Percentiles rank a stretch among this genome's conserved stretches.
These are phyloP conservation scores for Fraxinus platypoda DNA, from an alignment of 305 asterid genomes.

Conservation along the genomic window DNA sequence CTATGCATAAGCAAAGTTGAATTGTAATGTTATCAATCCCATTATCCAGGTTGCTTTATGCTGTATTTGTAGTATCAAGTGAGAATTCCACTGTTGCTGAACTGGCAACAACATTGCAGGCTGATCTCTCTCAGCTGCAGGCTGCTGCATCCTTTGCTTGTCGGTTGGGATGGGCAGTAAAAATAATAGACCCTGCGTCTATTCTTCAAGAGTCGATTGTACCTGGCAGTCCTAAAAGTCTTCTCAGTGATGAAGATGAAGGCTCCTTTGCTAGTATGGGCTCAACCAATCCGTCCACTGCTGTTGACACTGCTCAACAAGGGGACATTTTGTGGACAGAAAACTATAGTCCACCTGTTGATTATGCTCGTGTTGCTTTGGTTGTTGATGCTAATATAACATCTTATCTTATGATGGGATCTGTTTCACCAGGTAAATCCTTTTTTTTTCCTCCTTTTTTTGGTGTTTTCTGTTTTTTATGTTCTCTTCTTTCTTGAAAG, in stretches of 20 bases:
- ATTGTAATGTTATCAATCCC: slow-evolving; percentile 28
- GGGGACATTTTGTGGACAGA: slow-evolving; percentile 79
- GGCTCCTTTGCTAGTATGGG: slow-evolving; percentile 54
- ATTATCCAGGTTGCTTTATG: slow-evolving; percentile 89
- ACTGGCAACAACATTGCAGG: slow-evolving; percentile 89
- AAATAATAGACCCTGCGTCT: slow-evolving; percentile 89
- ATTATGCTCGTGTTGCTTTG: slow-evolving; percentile 90
- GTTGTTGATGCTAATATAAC: slow-evolving; percentile 99
- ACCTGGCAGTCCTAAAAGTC: slow-evolving; percentile 66
- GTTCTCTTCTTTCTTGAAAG: slow-evolving; percentile 3
- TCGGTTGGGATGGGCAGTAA: slow-evolving; percentile 98
- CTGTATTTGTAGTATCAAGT: slow-evolving; percentile 97
- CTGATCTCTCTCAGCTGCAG: slow-evolving; percentile 94
- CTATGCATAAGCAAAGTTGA: slow-evolving; percentile 22
- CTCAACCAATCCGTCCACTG: slow-evolving; percentile 52
- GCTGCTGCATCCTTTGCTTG: slow-evolving; percentile 99
- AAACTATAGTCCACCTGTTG: slow-evolving; percentile 53
- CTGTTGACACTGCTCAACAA: slow-evolving; percentile 58
- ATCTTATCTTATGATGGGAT: slow-evolving; percentile 99
- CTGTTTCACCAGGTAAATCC: slow-evolving; percentile 96
- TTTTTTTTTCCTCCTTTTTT: neutral
- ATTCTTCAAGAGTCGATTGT: slow-evolving; percentile 76
- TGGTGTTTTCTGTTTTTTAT: neutral
- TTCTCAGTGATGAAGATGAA: slow-evolving; percentile 75
- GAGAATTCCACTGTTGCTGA: slow-evolving; percentile 98